Evolutionary conservation across 345 rosid genomes (phyloP), one percentile per base, ranked within the genome.

Genomic region (Gossypium ekmanianum): DNA sequence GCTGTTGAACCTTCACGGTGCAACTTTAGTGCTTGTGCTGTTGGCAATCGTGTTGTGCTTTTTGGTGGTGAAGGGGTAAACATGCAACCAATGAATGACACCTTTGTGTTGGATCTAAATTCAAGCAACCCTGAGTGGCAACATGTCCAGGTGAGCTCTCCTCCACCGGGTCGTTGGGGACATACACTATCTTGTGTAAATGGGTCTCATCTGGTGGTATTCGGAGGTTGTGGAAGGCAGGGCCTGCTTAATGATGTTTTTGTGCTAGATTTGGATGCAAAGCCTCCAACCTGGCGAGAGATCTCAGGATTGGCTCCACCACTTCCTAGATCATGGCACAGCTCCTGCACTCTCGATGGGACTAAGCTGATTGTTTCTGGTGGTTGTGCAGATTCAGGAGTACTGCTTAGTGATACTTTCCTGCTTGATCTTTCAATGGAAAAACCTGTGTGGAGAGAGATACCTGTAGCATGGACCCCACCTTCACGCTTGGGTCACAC

Each of bases 291-390:
- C 24, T 91, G 98, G 98, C 91, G 93, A 24, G 98, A 91, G 82
- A 88, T 93, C 62, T 89, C 93, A 11, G 94, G 97, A 55, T 77
- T 91, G 79, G 97, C 98, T 2, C 98, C 97, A 6, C 97, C 94
- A 18, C 86, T 93, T 66, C 97, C 97, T 34, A 84, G 98, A 77
- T 89, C 97, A 55, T 93, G 98, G 98, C 94, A 93, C 77, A 93
- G 97, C 78, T 93, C 98, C 50, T 93, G 98, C 85, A 93, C 98
- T 43, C 94, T 93, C 27, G 98, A 93, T 65, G 98, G 98, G 59
- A 89, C 91, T 71, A 93, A 91, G 78, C 78, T 93, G 81, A 88
- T 93, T 26, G 97, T 93, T 69, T 91, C 97, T 91, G 47, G 97
- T 70, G 97, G 96, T 34, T 92, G 96, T 84, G 94, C 97, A 16